These are phyloP conservation scores for Botrytis aclada DNA, from an alignment of 2,329 filamentous ascomycete species.

Conservation along the genomic window DNA sequence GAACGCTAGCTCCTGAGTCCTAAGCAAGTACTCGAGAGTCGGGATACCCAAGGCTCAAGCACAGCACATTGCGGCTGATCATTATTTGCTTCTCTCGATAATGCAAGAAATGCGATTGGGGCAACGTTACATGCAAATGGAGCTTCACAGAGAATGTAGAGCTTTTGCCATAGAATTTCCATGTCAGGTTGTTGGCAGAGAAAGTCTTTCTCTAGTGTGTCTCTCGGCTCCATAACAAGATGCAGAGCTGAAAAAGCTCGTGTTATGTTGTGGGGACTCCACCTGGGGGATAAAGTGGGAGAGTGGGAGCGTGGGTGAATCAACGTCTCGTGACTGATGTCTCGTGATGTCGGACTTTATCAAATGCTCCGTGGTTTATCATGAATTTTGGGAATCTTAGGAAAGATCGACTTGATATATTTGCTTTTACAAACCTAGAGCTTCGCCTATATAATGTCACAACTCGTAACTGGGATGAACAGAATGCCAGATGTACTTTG, in stretches of 20 bases:
- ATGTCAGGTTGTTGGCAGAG: background rate
- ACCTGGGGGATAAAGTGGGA: constrained; percentile 1
- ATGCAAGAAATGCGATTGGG: background rate
- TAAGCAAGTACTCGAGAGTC: background rate
- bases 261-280: constrained; percentile 7
- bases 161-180: background rate
- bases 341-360: background rate
- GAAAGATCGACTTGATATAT: background rate
- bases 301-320: background rate
- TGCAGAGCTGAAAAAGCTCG: constrained; percentile 1
- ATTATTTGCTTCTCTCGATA: background rate
- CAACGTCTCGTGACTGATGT: background rate
- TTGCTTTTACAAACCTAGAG: background rate
- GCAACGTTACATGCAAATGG: background rate
- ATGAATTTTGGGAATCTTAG: background rate
- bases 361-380: background rate
- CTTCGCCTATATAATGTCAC: no score
- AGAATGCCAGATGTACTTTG: background rate
- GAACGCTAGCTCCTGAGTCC: background rate
- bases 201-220: background rate
- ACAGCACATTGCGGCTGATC: background rate
- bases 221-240: background rate
- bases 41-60: background rate
- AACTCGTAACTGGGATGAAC: background rate
- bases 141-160: background rate